A percentile compares a stretch with the other conserved stretches of the same genome.
These are phyloP conservation scores for Fusarium nygamai DNA, from an alignment of 2,329 filamentous ascomycete species.

Conservation along the genomic window DNA sequence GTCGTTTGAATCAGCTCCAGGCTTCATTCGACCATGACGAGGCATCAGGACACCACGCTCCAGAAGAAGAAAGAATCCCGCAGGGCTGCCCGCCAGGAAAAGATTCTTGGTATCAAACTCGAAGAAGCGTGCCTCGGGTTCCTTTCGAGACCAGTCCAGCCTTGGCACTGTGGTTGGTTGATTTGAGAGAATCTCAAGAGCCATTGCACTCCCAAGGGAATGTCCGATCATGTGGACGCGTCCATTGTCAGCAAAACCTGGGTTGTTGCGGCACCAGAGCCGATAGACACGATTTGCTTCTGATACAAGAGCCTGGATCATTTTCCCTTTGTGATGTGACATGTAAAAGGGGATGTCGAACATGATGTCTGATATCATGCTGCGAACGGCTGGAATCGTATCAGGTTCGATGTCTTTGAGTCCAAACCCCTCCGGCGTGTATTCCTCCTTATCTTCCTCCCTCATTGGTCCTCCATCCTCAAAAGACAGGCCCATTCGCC, in stretches of 20 bases:
- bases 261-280: constrained; percentile 94
- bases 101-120: constrained; percentile 93
- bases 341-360: constrained; percentile 98
- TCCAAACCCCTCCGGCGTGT: constrained; percentile 66
- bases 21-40: constrained; percentile 78
- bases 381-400: constrained; percentile 90
- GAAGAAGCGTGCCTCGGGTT: constrained; percentile 69
- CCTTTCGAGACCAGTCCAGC: constrained; percentile 53
- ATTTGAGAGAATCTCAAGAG: constrained; percentile 86
- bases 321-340: constrained; percentile 93
- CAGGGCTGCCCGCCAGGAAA: constrained; percentile 90
- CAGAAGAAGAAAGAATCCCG: constrained; percentile 90
- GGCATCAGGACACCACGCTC: constrained; percentile 79
- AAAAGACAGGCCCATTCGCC: constrained; percentile 88
- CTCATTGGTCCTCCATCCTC: constrained; percentile 77
- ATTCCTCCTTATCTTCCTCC: constrained; percentile 62
- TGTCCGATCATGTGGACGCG: constrained; percentile 93
- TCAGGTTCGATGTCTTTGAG: constrained; percentile 92
- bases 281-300: constrained; percentile 97
- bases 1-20: constrained; percentile 75
- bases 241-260: constrained; percentile 81
- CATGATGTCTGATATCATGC: constrained; percentile 97
- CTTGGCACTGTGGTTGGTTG: constrained; percentile 79
- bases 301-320: constrained; percentile 86
- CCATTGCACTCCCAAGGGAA: constrained; percentile 94